Conservation (phyloP, 257 asterid species). For the Nicotiana otophora region DNA sequence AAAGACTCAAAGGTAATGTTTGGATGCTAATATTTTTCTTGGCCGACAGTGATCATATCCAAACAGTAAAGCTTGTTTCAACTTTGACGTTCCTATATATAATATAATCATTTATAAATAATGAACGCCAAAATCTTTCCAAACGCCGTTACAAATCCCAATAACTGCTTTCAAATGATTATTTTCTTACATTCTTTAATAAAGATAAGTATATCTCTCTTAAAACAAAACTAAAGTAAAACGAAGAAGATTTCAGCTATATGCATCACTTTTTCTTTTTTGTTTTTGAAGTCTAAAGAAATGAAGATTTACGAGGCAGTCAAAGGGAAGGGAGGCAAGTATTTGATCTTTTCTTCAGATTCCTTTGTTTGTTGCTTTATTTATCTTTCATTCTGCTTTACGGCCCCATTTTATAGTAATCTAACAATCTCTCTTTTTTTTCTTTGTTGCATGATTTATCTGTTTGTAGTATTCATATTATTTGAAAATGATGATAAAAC, state of each 20-base stretch:
- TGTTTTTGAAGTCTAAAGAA: slow-evolving; percentile 14
- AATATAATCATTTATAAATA: too few species aligned
- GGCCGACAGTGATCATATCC: background rate
- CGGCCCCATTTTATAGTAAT: slow-evolving; percentile 30
- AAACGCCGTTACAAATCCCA: background rate
- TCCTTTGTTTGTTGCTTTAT: slow-evolving; percentile 17
- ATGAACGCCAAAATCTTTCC: background rate
- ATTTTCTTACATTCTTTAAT: background rate
- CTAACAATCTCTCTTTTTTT: background rate
- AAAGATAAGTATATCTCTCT: background rate
- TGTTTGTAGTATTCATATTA: background rate
- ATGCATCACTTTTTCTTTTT: background rate
- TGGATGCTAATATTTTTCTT: background rate
- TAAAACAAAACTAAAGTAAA: background rate
- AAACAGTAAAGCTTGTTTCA: background rate
- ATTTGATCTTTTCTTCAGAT: slow-evolving; percentile 18
- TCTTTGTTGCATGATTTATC: slow-evolving; percentile 1
- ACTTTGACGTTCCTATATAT: background rate
- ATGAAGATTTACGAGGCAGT: slow-evolving; percentile 37
- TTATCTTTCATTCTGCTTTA: slow-evolving; percentile 16
- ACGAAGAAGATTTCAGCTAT: slow-evolving; percentile 3
- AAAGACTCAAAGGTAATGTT: background rate
- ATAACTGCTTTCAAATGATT: slow-evolving; percentile 2
- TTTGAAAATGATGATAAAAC: background rate
- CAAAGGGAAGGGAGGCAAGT: slow-evolving; percentile 29